Base-by-base conservation (phyloP, 306 rosid species). In the Glycine latifolia region DNA sequence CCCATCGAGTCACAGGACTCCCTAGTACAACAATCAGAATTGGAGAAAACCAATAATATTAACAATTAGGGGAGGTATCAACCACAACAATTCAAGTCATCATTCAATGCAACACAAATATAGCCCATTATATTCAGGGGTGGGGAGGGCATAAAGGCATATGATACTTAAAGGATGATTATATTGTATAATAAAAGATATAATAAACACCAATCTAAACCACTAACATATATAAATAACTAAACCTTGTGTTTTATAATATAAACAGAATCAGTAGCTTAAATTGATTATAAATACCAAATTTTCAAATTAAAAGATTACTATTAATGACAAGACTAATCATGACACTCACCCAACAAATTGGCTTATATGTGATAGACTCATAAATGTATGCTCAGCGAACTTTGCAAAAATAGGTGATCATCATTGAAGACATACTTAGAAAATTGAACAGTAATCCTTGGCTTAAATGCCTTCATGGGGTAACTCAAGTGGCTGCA, bases 1-100 rank as follows among this genome's bases (percentile, higher is more conserved):
- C 94, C 98, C 97, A 94, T 60, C 97, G 97, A 85, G 94, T 87
- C 71, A 71, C 83, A 44, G 97, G 98, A 85, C 91, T 94, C 94
- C 97, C 97, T 94, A 67, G 58, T 47, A 71, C 49, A 70, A 71
- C 49, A 70, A 37, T 79, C 48, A 79, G 77, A 66, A 76, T 14
- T 8, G 6, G 48, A 69, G 61, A 48, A 78, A 56, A 15, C 52
- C 74, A 62, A 75, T 62, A 62, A 75, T 62, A 75, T n/a, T 58
- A 62, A 75, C 67, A 17, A 44, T 72, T 79, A 54, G 54, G 61
- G 61, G n/a, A 59, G 61, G 70, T 65, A 76, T 43, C 49, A 61
- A 46, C 61, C 16, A 67, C 33, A 66, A 43, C 33, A 41, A 65
- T 53, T 73, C 79, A 63, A 63, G 37, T 14, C 58, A 31, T 0